phyloP scores from a whole-genome alignment of 2,329 filamentous ascomycete species.

The Parasarocladium wereldwijsianum region DNA sequence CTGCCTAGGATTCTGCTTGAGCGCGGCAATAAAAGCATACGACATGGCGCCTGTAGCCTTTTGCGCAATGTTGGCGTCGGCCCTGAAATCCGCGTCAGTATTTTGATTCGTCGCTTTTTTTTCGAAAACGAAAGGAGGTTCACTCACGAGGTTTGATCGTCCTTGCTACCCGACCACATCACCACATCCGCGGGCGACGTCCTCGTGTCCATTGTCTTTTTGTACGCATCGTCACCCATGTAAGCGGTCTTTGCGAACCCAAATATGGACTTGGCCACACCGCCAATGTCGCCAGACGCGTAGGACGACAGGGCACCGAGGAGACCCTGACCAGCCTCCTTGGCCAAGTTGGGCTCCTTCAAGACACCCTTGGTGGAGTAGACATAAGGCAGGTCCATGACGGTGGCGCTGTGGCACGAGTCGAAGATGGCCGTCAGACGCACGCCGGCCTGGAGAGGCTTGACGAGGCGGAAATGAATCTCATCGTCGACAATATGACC shows the following conservation, averaged over 20 bases:
- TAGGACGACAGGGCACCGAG: constrained; percentile 64
- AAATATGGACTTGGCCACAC: constrained; percentile 69
- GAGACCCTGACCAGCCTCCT: constrained; percentile 61
- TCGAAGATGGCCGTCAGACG: constrained; percentile 73
- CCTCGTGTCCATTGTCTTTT: constrained; percentile 74
- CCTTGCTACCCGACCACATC: constrained; percentile 96
- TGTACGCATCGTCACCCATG: constrained; percentile 60
- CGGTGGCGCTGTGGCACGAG: constrained; percentile 66
- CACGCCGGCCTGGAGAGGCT: constrained; percentile 65
- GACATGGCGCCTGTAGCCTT: constrained; percentile 97
- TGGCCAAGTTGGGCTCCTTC: constrained; percentile 69
- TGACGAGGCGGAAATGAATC: constrained; percentile 66
- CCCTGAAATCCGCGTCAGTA: constrained; percentile 33
- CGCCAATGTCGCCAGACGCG: constrained; percentile 66
- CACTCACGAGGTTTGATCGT: constrained; percentile 69
- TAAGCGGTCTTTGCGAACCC: constrained; percentile 80
- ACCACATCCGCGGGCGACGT: constrained; percentile 91
- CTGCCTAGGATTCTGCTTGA: constrained; percentile 89
- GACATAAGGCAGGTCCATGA: constrained; percentile 63
- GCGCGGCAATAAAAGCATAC: constrained; percentile 82
- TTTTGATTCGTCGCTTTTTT: neutral
- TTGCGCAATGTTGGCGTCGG: constrained; percentile 76
- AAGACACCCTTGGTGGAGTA: constrained; percentile 69
- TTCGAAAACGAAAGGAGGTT: constrained; percentile 24
- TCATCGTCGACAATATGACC: constrained; percentile 68